Evolutionary conservation across 495 filamentous ascomycete species (phyloP), one percentile per base, ranked within the genome.

Genomic region (Baudoinia panamericana): DNA sequence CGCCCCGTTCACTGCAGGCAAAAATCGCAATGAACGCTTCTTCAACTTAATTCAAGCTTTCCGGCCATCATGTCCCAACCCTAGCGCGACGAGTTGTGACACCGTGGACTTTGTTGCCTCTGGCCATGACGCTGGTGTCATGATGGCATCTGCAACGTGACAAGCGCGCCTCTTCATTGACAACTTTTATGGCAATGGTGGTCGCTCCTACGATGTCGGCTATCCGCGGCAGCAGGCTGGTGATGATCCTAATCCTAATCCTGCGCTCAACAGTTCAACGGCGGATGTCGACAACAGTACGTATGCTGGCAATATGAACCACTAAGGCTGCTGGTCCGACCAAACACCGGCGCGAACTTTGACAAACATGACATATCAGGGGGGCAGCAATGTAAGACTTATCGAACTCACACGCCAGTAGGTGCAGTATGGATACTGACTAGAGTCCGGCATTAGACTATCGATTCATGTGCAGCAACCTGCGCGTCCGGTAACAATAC

Each of bases 401-500:
- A n/a, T n/a, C n/a, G n/a, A n/a, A n/a, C n/a, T n/a, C n/a, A n/a
- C n/a, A n/a, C n/a, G n/a, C n/a, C n/a, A n/a, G n/a, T n/a, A n/a
- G n/a, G n/a, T n/a, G n/a, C n/a, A n/a, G n/a, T n/a, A n/a, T n/a
- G n/a, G n/a, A n/a, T n/a, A n/a, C n/a, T n/a, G n/a, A n/a, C n/a
- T n/a, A n/a, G n/a, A n/a, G n/a, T n/a, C n/a, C n/a, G n/a, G n/a
- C n/a, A n/a, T n/a, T n/a, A n/a, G n/a, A 48, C 43, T 4, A 29
- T 51, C 12, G 44, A 52, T 24, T 25, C 15, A 11, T 58, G 57
- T 37, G 52, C 43, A 0, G 45, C 53, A 9, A 45, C 51, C 21
- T 58, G 55, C 27, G 33, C 43, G 18, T 36, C 45, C 18, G 41
- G 28, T 7, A 50, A 50, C 13, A 64, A 61, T 46, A 54, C 54